Conservation (phyloP, 148 eudicot species). For the Persicaria maculosa region DNA sequence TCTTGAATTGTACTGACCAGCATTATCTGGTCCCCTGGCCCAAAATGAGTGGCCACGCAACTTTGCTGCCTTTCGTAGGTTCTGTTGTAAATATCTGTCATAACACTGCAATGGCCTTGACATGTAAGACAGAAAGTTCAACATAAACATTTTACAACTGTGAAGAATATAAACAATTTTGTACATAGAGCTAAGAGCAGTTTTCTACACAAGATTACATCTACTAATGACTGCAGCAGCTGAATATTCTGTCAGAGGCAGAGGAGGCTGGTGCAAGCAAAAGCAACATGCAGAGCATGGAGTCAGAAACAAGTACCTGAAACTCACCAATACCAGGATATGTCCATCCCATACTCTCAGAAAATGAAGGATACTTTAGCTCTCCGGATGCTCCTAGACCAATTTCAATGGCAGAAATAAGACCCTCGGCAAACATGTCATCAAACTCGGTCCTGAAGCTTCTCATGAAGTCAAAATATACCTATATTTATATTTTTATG, state of each 20-base stretch:
- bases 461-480: conserved; percentile 72
- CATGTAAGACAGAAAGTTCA: neutral
- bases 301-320: conserved; percentile 46
- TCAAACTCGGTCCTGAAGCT: conserved; percentile 70
- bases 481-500: conserved; percentile 28
- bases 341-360: conserved; percentile 56
- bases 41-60: conserved; percentile 54
- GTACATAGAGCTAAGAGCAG: neutral
- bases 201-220: neutral
- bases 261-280: neutral
- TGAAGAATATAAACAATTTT: conserved; percentile 1
- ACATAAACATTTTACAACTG: neutral
- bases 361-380: conserved; percentile 58
- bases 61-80: conserved; percentile 54
- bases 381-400: conserved; percentile 69
- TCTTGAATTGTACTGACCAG: conserved; percentile 56
- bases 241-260: neutral
- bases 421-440: conserved; percentile 42
- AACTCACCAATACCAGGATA: conserved; percentile 84
- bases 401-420: conserved; percentile 47
- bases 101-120: conserved; percentile 36
- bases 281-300: conserved; percentile 7
- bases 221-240: neutral
- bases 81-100: conserved; percentile 58
- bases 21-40: conserved; percentile 69